These are phyloP conservation scores for Combretum micranthum DNA, from an alignment of 345 rosid species.

Conservation along the genomic window DNA sequence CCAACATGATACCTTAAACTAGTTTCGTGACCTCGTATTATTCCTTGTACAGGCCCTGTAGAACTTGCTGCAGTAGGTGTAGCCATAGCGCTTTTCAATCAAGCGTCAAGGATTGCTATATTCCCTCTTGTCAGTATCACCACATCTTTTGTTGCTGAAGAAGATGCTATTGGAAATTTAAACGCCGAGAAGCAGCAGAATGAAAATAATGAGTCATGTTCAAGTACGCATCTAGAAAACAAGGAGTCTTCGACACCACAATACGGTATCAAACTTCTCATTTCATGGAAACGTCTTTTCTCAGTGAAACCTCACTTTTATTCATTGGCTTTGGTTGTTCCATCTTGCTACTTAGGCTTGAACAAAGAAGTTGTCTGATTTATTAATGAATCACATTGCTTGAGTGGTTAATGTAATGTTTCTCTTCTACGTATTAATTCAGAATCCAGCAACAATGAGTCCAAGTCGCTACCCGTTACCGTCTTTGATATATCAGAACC, in stretches of 20 bases:
- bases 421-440: slow-evolving; percentile 25
- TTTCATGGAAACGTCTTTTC: too few relatives aligned
- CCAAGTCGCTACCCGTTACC: slow-evolving; percentile 14
- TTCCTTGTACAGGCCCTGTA: slow-evolving; percentile 49
- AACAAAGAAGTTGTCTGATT: too few relatives aligned
- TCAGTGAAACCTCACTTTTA: slow-evolving; percentile 19
- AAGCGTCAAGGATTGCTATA: too few relatives aligned
- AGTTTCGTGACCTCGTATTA: too few relatives aligned
- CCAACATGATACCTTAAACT: too few relatives aligned
- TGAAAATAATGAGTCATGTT: slow-evolving; percentile 16
- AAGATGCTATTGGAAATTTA: slow-evolving; percentile 56
- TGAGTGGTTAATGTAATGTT: too few relatives aligned
- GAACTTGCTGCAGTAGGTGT: slow-evolving; percentile 97
- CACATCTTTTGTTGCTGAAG: too few relatives aligned
- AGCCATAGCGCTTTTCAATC: slow-evolving; percentile 92
- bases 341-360: too few relatives aligned
- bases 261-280: slow-evolving; percentile 8
- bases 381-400: too few relatives aligned
- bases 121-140: too few relatives aligned
- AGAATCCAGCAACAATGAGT: slow-evolving; percentile 15
- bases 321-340: too few relatives aligned
- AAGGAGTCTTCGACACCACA: slow-evolving; percentile 13
- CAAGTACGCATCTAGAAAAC: slow-evolving; percentile 7
- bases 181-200: slow-evolving; percentile 22
- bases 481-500: slow-evolving; percentile 11